A percentile compares a stretch with the other conserved stretches of the same genome.
These are phyloP conservation scores for Chaetomium strumarium DNA, from an alignment of 2,329 filamentous ascomycete genomes.

Conservation along the genomic window DNA sequence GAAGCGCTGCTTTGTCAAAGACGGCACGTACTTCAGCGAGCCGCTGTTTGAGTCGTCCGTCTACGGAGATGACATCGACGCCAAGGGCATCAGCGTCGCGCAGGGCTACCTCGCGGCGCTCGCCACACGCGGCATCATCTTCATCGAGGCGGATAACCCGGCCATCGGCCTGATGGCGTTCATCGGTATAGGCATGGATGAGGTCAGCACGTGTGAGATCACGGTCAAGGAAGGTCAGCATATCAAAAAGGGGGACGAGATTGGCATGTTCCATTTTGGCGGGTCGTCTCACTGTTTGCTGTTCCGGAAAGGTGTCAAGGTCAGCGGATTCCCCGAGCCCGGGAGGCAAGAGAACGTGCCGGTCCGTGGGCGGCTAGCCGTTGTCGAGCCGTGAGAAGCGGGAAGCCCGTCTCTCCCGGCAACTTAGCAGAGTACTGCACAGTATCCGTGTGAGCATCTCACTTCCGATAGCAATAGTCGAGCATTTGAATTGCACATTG, in stretches of 20 bases:
- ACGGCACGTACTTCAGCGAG: slow-evolving; percentile 65
- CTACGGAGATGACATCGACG: slow-evolving; percentile 33
- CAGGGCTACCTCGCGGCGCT: slow-evolving; percentile 63
- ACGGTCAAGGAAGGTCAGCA: slow-evolving; percentile 60
- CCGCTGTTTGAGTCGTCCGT: slow-evolving; percentile 33
- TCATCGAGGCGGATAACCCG: slow-evolving; percentile 63
- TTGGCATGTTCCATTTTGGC: slow-evolving; percentile 79
- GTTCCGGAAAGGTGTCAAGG: slow-evolving; percentile 52
- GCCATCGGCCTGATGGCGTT: slow-evolving; percentile 65
- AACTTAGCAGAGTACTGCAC: too few relatives aligned
- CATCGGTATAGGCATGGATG: slow-evolving; percentile 68
- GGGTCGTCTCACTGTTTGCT: slow-evolving; percentile 64
- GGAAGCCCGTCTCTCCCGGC: background rate
- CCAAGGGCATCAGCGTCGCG: slow-evolving; percentile 40
- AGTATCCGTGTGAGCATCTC: background rate
- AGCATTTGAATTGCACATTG: too few relatives aligned
- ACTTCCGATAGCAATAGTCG: background rate
- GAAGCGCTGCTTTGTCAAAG: slow-evolving; percentile 49
- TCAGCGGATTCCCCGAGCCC: slow-evolving; percentile 34
- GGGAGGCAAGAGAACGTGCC: slow-evolving; percentile 29
- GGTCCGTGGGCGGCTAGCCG: slow-evolving; percentile 29
- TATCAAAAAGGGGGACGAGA: slow-evolving; percentile 62
- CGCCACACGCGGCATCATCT: slow-evolving; percentile 64
- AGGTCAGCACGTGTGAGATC: slow-evolving; percentile 68
- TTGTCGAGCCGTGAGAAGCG: slow-evolving; percentile 20